Percentiles rank a stretch among this genome's conserved stretches.
These are phyloP conservation scores for Typha latifolia DNA, from an alignment of 176 grass and related monocot species.

Conservation along the genomic window DNA sequence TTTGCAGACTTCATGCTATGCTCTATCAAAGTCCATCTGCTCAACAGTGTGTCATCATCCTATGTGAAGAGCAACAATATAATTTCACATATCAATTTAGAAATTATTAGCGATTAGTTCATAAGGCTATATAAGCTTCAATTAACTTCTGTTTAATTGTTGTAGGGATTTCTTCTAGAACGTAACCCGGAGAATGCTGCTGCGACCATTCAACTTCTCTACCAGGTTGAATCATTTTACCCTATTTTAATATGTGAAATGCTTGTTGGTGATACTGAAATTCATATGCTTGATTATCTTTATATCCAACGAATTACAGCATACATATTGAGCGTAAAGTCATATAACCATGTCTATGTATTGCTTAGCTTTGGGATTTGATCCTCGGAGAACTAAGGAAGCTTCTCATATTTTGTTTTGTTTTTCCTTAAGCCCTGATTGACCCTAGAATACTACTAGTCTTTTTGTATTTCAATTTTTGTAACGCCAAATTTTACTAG, in stretches of 20 bases:
- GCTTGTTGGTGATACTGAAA: conserved; percentile 1
- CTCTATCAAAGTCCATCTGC: no score
- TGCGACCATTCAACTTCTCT: conserved; percentile 55
- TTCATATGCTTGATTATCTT: not conserved
- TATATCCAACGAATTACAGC: not conserved
- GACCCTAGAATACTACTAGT: no score
- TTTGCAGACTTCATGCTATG: no score
- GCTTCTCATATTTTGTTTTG: no score
- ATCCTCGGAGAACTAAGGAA: no score
- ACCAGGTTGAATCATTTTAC: conserved; percentile 48
- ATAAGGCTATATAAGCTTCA: not conserved
- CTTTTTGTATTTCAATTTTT: no score
- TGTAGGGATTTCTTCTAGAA: conserved; percentile 82
- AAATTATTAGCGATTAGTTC: not conserved
- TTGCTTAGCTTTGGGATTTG: not conserved
- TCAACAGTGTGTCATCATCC: no score
- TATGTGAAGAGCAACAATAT: no score
- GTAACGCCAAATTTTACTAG: no score
- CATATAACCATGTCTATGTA: not conserved
- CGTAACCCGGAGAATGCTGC: conserved; percentile 65
- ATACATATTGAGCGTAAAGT: not conserved
- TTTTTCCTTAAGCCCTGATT: no score
- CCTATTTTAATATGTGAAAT: conserved; percentile 16
- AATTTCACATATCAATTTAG: conserved; percentile 3
- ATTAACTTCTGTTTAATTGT: not conserved